A percentile compares a stretch with the other conserved stretches of the same genome.
phyloP scores from a whole-genome alignment of 208 protist species.

The Trypanosomatidae sp. region DNA sequence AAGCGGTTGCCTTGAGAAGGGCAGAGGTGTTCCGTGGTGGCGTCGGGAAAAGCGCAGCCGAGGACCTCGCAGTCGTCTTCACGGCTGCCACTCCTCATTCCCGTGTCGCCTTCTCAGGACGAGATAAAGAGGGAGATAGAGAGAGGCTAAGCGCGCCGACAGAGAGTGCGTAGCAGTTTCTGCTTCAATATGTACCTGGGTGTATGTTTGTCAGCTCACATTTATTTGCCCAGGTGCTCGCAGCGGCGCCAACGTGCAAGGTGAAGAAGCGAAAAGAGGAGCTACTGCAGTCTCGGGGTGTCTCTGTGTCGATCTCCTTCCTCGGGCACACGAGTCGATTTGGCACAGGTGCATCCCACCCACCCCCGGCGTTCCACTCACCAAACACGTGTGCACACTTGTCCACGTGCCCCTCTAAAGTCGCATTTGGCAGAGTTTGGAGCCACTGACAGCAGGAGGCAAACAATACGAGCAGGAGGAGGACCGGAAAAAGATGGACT shows the following conservation, averaged over 20 bases:
- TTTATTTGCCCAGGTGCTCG: background rate
- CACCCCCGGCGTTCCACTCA: background rate
- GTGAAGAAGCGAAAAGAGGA: background rate
- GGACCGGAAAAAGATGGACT: background rate
- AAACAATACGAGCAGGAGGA: background rate
- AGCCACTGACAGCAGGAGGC: background rate
- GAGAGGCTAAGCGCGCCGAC: background rate
- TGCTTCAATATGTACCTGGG: background rate
- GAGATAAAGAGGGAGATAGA: background rate
- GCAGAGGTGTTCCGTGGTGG: background rate
- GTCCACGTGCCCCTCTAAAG: background rate
- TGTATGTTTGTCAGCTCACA: background rate
- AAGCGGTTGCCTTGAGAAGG: slow-evolving; percentile 6
- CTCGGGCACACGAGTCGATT: background rate
- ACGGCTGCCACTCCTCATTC: background rate
- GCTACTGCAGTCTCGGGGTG: background rate
- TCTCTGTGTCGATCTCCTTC: background rate
- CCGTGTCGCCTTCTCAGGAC: background rate
- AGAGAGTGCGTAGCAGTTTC: background rate
- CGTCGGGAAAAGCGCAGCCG: background rate
- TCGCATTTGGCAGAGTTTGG: background rate
- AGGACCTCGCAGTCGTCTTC: background rate
- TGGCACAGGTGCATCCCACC: background rate
- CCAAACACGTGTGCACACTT: background rate
- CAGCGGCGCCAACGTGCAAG: background rate